Conservation (phyloP, 2,329 filamentous ascomycete genomes). For the Trichoderma simmonsii region DNA sequence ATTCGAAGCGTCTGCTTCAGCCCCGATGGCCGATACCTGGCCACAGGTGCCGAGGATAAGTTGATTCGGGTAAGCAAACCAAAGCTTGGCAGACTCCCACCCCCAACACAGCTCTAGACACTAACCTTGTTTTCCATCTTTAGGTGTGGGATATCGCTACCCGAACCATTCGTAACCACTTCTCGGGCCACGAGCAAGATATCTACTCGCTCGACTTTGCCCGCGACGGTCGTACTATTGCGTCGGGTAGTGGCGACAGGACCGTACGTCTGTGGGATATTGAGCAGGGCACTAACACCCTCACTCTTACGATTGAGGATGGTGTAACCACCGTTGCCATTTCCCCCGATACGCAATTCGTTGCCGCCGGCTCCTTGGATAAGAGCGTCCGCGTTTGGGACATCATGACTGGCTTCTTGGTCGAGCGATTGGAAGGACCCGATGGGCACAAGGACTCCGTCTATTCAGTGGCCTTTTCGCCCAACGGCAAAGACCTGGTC, state of each 20-base stretch:
- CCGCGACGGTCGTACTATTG: constrained; percentile 88
- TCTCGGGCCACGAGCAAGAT: constrained; percentile 96
- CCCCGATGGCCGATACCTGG: constrained; percentile 88
- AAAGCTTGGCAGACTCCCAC: not conserved
- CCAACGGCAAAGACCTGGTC: constrained; percentile 87
- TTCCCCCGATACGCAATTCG: constrained; percentile 89
- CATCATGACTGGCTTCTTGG: constrained; percentile 76
- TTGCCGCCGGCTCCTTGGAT: constrained; percentile 91
- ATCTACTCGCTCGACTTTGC: constrained; percentile 97
- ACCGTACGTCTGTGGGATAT: constrained; percentile 97
- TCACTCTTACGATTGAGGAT: constrained; percentile 90
- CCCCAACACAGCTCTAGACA: not conserved
- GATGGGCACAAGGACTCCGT: constrained; percentile 97
- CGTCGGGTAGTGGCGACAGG: constrained; percentile 90
- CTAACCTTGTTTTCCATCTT: constrained; percentile 18
- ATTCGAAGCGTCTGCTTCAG: constrained; percentile 99
- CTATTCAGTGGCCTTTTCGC: constrained; percentile 94
- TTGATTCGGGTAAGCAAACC: constrained; percentile 73
- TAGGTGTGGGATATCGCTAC: constrained; percentile 92
- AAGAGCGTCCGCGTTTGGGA: constrained; percentile 99
- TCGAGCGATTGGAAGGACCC: constrained; percentile 87
- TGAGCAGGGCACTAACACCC: constrained; percentile 73
- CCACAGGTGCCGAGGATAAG: constrained; percentile 96
- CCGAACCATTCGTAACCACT: constrained; percentile 84
- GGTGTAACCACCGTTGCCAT: constrained; percentile 97